Base-by-base conservation (phyloP, 2,329 filamentous ascomycete genomes). In the Xylariaceae sp. region DNA sequence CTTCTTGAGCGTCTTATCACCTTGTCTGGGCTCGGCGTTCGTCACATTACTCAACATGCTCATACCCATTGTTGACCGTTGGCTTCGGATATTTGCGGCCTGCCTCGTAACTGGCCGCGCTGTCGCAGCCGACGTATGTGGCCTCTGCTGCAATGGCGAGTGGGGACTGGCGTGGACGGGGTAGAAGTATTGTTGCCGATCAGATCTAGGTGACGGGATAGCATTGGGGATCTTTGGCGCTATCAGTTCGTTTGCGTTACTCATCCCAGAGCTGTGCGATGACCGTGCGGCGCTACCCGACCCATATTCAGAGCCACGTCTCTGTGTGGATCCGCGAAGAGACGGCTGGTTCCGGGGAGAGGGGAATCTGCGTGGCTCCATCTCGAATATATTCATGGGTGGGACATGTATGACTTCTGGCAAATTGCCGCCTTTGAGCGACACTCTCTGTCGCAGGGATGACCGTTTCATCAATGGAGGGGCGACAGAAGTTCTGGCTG, bases 91-190 rank as follows among this genome's bases (percentile, higher is more conserved):
- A 22, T 75, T 71, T 2, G 63, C 55, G 7, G 67, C 57, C 25
- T 69, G 65, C 38, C 53, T 63, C 38, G 61, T 55, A 43, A 56
- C 68, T 55, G 59, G 44, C 43, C 59, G 49, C 38, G 65, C 53
- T 1, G 64, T 63, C 32, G 61, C 57, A 22, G 70, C 73, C 2
- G 78, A 70, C 16, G 73, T 83, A 63, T 77, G 79, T 22, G 75
- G 78, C 23, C 73, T 67, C 57, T 78, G 79, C 60, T 83, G 80
- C 1, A 84, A 64, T 11, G 81, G 80, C 5, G 80, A 84, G 54
- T 84, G 76, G 3, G 80, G 80, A 36, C 75, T 82, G 12, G 80
- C 80, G 36, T 75, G 75, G 2, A 84, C 80, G 0, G 81, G 80
- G 10, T 75, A 76, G 63, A 82, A 84, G 53, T 72, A 76, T 50